A percentile compares a stretch with the other conserved stretches of the same genome.
These are phyloP conservation scores for Powellomyces hirtus DNA, from an alignment of 192 early-diverging fungal genomes.

Conservation along the genomic window DNA sequence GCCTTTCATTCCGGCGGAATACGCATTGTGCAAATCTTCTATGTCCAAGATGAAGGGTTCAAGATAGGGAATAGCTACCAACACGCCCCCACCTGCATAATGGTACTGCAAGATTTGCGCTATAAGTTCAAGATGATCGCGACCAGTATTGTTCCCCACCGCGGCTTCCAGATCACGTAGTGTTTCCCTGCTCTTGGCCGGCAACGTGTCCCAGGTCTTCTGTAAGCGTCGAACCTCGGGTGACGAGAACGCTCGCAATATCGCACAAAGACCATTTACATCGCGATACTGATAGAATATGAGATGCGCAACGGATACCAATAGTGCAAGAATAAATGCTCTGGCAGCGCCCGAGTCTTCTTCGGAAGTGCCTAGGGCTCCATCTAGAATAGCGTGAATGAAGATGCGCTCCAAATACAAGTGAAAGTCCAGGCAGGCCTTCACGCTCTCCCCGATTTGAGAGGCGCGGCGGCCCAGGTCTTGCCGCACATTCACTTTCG, in stretches of 20 bases:
- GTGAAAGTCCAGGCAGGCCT: slow-evolving; percentile 15
- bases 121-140: slow-evolving; percentile 23
- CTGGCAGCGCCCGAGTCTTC: not conserved
- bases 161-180: slow-evolving; percentile 18
- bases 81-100: slow-evolving; percentile 20
- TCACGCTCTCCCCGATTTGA: not conserved
- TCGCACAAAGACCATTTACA: slow-evolving; percentile 17
- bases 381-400: slow-evolving; percentile 4
- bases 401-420: slow-evolving; percentile 12
- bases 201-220: slow-evolving; percentile 25
- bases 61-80: slow-evolving; percentile 29
- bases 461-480: slow-evolving; percentile 4
- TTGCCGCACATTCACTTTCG: not conserved
- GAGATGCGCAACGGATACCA: slow-evolving; percentile 22
- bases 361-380: not conserved
- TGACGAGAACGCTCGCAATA: slow-evolving; percentile 21
- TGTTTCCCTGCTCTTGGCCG: slow-evolving; percentile 11
- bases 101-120: slow-evolving; percentile 32
- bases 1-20: slow-evolving; percentile 21
- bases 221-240: slow-evolving; percentile 24
- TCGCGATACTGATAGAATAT: slow-evolving; percentile 36
- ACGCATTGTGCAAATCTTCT: slow-evolving; percentile 29
- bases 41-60: slow-evolving; percentile 29
- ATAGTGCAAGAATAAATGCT: not conserved
- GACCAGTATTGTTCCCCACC: not conserved